Percentiles rank a stretch among this genome's conserved stretches.
Conservation (phyloP, 129 eudicot genomes). For the Erigeron canadensis region DNA sequence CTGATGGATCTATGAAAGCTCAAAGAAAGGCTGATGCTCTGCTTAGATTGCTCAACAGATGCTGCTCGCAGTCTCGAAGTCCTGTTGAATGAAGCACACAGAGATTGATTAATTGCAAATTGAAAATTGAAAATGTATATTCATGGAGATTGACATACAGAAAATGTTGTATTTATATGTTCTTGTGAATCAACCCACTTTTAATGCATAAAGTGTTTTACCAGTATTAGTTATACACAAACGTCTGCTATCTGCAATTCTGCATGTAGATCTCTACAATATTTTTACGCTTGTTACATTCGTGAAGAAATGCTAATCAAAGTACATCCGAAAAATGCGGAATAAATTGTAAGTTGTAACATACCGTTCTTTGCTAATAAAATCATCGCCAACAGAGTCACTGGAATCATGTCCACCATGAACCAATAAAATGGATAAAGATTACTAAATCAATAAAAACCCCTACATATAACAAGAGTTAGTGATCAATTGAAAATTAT, state of each 20-base stretch:
- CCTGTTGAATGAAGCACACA: constrained; percentile 43
- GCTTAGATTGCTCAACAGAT: constrained; percentile 81
- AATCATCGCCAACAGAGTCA: neutral
- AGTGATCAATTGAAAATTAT: neutral
- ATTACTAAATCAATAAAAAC: neutral
- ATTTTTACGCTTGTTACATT: neutral
- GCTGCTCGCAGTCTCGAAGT: constrained; percentile 56
- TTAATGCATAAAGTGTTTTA: constrained; percentile 11
- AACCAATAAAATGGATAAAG: neutral
- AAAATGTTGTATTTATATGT: constrained; percentile 29
- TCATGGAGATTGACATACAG: constrained; percentile 34
- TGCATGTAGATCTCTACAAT: neutral
- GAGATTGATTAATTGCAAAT: constrained; percentile 13
- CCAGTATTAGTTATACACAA: constrained; percentile 11
- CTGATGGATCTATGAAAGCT: constrained; percentile 78
- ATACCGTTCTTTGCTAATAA: neutral
- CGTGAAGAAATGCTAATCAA: neutral
- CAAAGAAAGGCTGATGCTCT: constrained; percentile 76
- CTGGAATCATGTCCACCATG: neutral
- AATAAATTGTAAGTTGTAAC: neutral
- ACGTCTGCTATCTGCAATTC: neutral
- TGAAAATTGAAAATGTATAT: constrained; percentile 32
- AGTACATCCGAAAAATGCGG: neutral
- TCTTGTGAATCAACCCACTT: constrained; percentile 16
- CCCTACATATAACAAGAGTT: neutral